A percentile compares a stretch with the other conserved stretches of the same genome.
Evolutionary conservation across 768 basidiomycete genomes (phyloP).

Genomic region (Phanerodontia chrysosporium): DNA sequence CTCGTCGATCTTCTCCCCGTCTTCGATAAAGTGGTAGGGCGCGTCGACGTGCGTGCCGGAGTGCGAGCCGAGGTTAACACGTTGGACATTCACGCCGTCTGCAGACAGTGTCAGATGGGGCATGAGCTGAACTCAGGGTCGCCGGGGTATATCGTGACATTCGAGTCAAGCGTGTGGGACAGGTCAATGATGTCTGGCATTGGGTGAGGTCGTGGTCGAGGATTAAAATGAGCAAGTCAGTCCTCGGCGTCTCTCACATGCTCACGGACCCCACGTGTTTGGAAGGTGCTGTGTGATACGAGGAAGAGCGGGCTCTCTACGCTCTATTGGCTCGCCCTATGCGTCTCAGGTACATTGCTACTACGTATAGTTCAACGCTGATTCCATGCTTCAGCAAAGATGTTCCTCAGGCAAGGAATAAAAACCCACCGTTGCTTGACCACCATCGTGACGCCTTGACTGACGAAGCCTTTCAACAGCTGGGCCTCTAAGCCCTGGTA

Average conservation of each 20-base stretch:
- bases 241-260: too few species aligned
- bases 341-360: constrained; percentile 6
- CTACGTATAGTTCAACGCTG: constrained; percentile 5
- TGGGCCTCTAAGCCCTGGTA: constrained; percentile 53
- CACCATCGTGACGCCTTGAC: constrained; percentile 54
- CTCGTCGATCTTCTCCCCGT: constrained; percentile 53
- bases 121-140: constrained; percentile 46
- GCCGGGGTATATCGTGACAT: constrained; percentile 48
- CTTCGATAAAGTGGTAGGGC: constrained; percentile 62
- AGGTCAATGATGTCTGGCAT: constrained; percentile 43
- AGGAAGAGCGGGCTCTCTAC: too few species aligned
- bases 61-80: constrained; percentile 58
- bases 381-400: not conserved
- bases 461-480: constrained; percentile 50
- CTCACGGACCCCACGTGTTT: too few species aligned
- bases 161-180: constrained; percentile 43
- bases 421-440: constrained; percentile 46
- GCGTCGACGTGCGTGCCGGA: constrained; percentile 80
- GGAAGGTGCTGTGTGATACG: too few species aligned
- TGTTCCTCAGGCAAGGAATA: not conserved
- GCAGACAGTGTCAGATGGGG: constrained; percentile 36
- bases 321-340: constrained; percentile 1
- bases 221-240: not conserved
- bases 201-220: not conserved
- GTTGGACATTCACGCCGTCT: constrained; percentile 48